Conservation (phyloP, 331 rosid genomes). For the Arachis monticola region DNA sequence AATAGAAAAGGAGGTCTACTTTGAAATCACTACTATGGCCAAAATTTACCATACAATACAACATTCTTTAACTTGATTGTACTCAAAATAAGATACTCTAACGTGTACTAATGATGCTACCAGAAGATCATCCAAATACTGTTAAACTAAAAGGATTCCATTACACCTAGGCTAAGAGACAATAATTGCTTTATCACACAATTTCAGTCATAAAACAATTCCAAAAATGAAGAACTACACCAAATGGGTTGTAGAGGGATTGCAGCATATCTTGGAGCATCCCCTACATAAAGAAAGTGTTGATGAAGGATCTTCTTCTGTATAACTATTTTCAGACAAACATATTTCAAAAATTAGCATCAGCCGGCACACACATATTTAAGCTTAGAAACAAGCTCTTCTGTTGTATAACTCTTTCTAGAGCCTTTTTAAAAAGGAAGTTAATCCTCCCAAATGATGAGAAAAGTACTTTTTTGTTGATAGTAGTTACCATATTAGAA, state of each 20-base stretch:
- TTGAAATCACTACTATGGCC: background rate
- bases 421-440: too few species aligned
- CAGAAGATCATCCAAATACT: background rate
- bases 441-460: too few species aligned
- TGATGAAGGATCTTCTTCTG: background rate
- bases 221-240: constrained; percentile 2
- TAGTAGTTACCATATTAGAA: background rate
- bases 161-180: constrained; percentile 12
- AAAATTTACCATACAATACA: background rate
- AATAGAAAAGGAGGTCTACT: background rate
- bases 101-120: background rate
- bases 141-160: background rate
- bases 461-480: background rate
- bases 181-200: constrained; percentile 5
- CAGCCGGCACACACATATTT: too few species aligned
- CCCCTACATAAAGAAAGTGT: background rate
- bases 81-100: background rate
- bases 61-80: background rate
- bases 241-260: background rate
- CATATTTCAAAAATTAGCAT: background rate
- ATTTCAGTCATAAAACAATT: constrained; percentile 1
- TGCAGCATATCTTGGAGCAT: background rate
- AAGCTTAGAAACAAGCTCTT: too few species aligned
- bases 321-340: background rate
- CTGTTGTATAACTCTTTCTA: too few species aligned